Evolutionary conservation across 1,284 basidiomycete genomes (phyloP), one percentile per base, ranked within the genome.

Genomic region (Pascua sp.): DNA sequence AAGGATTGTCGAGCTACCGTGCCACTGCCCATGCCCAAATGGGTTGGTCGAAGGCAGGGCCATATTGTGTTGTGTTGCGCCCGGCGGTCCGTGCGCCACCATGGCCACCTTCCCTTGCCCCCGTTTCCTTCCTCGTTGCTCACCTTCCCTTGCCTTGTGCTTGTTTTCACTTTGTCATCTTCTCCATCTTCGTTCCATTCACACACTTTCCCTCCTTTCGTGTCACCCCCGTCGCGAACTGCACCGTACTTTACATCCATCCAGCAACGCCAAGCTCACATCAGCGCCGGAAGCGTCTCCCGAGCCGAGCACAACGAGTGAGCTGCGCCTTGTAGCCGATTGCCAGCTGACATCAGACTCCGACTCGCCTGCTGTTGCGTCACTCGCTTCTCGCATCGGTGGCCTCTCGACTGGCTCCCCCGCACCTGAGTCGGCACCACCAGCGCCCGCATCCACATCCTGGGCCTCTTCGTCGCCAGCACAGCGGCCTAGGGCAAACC

Each of bases 331-430:
- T 5, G 12, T 17, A 15, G 11, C 16, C 18, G 11, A n/a, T n/a
- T n/a, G n/a, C n/a, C 15, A 11, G 16, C 49, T 62, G 37, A 51
- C 61, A 17, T 17, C 56, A 51, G 57, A 52, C 24, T 48, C 57
- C 45, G 63, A 63, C 52, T 57, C 57, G 11, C 64, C 67, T 2
- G 59, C 51, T 3, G 65, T 69, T 10, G 66, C 67, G 15, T 70
- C 70, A 3, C 67, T 75, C 13, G 60, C 66, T 2, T 69, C 67
- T 9, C 61, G 71, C 8, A 70, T 75, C 64, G 67, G 67, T 16
- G 73, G 67, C 38, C 61, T 75, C 18, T 63, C 68, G 13, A 75
- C 70, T 5, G 63, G 62, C 49, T 16, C 60, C 16, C 40, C 55
- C 24, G 24, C 24, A 32, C 24, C 24, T 32, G 24, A 32, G 24